Conservation (phyloP, 805 yeast genomes). For the Clavispora phyllophila region DNA sequence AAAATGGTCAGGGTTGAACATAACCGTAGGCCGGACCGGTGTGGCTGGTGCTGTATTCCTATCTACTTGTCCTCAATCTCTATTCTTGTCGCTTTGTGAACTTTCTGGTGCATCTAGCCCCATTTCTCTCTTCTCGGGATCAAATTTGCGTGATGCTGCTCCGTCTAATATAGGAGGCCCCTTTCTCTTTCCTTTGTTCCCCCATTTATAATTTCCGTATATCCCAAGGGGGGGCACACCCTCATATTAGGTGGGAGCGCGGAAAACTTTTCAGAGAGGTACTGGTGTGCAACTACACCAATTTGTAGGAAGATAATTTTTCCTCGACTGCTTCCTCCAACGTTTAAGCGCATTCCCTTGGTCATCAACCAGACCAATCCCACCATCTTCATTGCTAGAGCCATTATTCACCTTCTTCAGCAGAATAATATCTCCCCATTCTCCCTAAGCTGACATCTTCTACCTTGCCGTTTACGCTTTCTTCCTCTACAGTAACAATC, state of each 20-base stretch:
- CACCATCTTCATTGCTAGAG: background rate
- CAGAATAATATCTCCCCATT: background rate
- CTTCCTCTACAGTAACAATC: background rate
- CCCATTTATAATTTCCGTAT: background rate
- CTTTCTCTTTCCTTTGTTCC: background rate
- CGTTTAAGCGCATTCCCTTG: background rate
- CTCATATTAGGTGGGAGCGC: background rate
- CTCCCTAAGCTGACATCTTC: background rate
- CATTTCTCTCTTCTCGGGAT: too few relatives aligned
- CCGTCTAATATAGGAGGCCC: too few relatives aligned
- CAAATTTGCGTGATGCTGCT: too few relatives aligned
- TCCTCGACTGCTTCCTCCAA: background rate
- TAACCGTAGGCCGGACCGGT: too few relatives aligned
- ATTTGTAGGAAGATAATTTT: background rate
- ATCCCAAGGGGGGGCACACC: background rate
- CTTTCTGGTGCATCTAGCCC: too few relatives aligned
- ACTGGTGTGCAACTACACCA: background rate
- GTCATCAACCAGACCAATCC: background rate
- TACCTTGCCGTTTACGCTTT: background rate
- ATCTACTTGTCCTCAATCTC: too few relatives aligned
- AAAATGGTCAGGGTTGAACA: too few relatives aligned
- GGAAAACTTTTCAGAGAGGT: background rate
- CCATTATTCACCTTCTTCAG: background rate
- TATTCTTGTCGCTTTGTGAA: too few relatives aligned
- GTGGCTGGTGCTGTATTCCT: too few relatives aligned